Evolutionary conservation across 495 filamentous ascomycete species (phyloP).

Genomic region (Aspergillus mulundensis): DNA sequence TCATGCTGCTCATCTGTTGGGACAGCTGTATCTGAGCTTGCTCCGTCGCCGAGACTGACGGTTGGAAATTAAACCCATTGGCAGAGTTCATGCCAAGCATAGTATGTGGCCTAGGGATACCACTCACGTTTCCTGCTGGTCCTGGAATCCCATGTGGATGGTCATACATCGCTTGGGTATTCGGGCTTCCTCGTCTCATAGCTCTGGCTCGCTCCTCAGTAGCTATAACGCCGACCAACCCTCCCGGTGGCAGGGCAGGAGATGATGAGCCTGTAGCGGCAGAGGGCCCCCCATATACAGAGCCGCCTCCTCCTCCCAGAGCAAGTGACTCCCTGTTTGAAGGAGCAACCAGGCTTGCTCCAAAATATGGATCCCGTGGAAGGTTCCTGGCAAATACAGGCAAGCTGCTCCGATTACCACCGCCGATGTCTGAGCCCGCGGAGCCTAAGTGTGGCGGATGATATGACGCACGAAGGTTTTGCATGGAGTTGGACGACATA

Average conservation of each 20-base stretch:
- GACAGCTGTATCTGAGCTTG: conserved; percentile 79
- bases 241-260: conserved; percentile 55
- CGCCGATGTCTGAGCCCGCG: conserved; percentile 36
- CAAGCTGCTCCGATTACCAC: conserved; percentile 44
- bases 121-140: conserved; percentile 21
- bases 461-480: conserved; percentile 43
- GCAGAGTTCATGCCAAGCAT: conserved; percentile 45
- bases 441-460: conserved; percentile 33
- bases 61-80: conserved; percentile 26
- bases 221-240: conserved; percentile 88
- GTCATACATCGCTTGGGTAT: conserved; percentile 49
- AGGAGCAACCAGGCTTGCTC: conserved; percentile 72
- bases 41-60: conserved; percentile 52
- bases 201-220: conserved; percentile 74
- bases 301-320: conserved; percentile 53
- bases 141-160: conserved; percentile 31
- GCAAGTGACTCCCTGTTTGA: conserved; percentile 73
- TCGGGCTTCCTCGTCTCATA: conserved; percentile 75
- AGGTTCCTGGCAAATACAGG: conserved; percentile 85
- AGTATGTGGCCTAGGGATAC: conserved; percentile 44
- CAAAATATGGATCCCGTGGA: conserved; percentile 85
- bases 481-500: conserved; percentile 57
- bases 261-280: conserved; percentile 31
- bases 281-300: conserved; percentile 49
- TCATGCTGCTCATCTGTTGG: conserved; percentile 83